phyloP scores from a whole-genome alignment of 2,329 filamentous ascomycete species.

The Alternaria conjuncta region DNA sequence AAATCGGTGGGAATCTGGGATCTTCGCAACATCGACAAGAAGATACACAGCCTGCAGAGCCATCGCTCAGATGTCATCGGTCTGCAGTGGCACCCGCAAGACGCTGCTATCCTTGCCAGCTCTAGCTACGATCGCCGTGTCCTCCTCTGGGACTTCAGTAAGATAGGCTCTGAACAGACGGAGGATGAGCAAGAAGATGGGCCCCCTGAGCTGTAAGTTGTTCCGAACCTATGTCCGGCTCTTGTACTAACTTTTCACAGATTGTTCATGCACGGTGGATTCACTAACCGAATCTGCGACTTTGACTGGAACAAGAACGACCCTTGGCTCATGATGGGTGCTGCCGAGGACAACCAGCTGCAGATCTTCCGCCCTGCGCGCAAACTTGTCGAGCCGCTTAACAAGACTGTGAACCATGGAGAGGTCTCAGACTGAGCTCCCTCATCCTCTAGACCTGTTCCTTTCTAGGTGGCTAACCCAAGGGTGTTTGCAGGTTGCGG shows the following conservation, averaged over 20 bases:
- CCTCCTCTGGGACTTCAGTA: conserved; percentile 94
- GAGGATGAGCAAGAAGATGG: conserved; percentile 96
- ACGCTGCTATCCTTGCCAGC: conserved; percentile 86
- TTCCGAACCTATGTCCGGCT: not conserved
- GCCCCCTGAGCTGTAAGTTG: conserved; percentile 84
- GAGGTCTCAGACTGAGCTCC: conserved; percentile 47
- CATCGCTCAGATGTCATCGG: conserved; percentile 91
- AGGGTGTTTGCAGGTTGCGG: not conserved
- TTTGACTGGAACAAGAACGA: conserved; percentile 98
- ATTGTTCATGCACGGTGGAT: conserved; percentile 97
- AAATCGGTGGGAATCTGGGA: conserved; percentile 97
- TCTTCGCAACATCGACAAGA: conserved; percentile 85
- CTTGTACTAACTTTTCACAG: conserved; percentile 51
- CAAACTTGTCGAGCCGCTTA: conserved; percentile 45
- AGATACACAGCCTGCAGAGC: conserved; percentile 86
- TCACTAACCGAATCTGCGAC: conserved; percentile 95
- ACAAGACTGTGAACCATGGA: conserved; percentile 46
- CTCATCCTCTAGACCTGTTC: not conserved
- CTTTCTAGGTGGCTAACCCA: not conserved
- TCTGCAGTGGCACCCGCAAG: conserved; percentile 91
- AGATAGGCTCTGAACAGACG: conserved; percentile 90
- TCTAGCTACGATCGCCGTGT: conserved; percentile 92
- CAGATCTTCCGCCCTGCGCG: conserved; percentile 71
- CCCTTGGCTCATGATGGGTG: conserved; percentile 94
- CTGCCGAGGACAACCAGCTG: conserved; percentile 94